Evolutionary conservation across 805 yeast genomes (phyloP).

Genomic region (Yarrowia keelungensis): DNA sequence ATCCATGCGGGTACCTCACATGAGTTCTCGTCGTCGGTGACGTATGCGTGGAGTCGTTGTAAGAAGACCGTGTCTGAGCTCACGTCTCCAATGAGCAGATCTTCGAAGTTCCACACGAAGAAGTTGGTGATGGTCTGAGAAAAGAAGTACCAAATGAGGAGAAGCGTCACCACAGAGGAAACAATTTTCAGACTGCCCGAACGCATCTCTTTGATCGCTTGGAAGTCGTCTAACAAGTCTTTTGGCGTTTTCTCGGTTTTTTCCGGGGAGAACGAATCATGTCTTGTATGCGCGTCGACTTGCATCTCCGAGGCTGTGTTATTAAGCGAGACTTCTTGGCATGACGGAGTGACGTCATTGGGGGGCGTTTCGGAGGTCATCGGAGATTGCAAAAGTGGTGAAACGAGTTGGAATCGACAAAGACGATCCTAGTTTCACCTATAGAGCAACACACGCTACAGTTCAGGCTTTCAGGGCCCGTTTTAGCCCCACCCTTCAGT

Average conservation of each 20-base stretch:
- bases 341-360: slow-evolving; percentile 4
- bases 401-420: background rate
- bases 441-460: background rate
- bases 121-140: background rate
- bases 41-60: slow-evolving; percentile 14
- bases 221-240: no score
- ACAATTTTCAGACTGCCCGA: background rate
- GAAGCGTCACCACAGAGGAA: background rate
- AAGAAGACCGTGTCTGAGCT: slow-evolving; percentile 10
- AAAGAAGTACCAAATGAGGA: background rate
- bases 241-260: no score
- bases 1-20: slow-evolving; percentile 21
- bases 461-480: background rate
- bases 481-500: background rate
- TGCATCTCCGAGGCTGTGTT: slow-evolving; percentile 23
- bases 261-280: slow-evolving; percentile 1
- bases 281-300: slow-evolving; percentile 7
- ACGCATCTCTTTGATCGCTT: background rate
- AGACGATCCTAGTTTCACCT: no score
- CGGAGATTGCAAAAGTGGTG: background rate
- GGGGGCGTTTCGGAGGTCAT: slow-evolving; percentile 1
- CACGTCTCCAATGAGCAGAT: slow-evolving; percentile 21
- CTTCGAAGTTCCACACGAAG: slow-evolving; percentile 9
- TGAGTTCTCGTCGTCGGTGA: slow-evolving; percentile 1
- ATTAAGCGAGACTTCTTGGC: slow-evolving; percentile 17